Base-by-base conservation (phyloP, 495 filamentous ascomycete species). In the Aspergillus conjunctus region DNA sequence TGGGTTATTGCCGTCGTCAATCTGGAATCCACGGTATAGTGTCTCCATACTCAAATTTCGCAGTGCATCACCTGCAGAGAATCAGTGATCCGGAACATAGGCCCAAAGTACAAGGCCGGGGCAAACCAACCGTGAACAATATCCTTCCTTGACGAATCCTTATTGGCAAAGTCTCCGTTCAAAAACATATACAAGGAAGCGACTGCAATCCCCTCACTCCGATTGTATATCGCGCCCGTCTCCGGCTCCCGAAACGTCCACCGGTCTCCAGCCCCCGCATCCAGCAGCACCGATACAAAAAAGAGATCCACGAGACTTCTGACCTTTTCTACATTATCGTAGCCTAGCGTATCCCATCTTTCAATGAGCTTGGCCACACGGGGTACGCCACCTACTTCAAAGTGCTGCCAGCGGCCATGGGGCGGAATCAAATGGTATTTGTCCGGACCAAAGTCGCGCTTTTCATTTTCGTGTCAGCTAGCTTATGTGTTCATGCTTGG, bases 401-500 rank as follows among this genome's bases (percentile, higher is more conserved):
- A 96, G 69, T 96, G 92, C 73, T 96, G 92, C 85, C 92, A 92
- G 33, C 92, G 83, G 51, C 92, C 92, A 68, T 95, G 91, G 11
- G 88, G 85, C 4, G 92, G 92, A 37, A 78, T 78, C 1, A 60
- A 52, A 45, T 83, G 56, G 62, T 80, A 85, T 41, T 57, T 65
- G 62, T 83, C 75, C 0, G 83, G 82, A 21, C 79, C 81, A 60
- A 79, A 84, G 66, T 85, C 83, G 52, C 83, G 73, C 83, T 85
- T 10, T 55, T 7, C 32, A 22, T 17, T 46, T 1, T 21, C 11
- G 14, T 18, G 30, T 48, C 3, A 49, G 34, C 41, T 22, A 20
- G 45, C 11, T 32, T 12, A 37, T n/a, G 10, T 26, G 11, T 12
- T 14, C 6, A 32, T 49, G 15, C 37, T 8, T n/a, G 1, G 18